Conservation (phyloP, 2,329 filamentous ascomycete genomes). For the Setomelanomma holmii region DNA sequence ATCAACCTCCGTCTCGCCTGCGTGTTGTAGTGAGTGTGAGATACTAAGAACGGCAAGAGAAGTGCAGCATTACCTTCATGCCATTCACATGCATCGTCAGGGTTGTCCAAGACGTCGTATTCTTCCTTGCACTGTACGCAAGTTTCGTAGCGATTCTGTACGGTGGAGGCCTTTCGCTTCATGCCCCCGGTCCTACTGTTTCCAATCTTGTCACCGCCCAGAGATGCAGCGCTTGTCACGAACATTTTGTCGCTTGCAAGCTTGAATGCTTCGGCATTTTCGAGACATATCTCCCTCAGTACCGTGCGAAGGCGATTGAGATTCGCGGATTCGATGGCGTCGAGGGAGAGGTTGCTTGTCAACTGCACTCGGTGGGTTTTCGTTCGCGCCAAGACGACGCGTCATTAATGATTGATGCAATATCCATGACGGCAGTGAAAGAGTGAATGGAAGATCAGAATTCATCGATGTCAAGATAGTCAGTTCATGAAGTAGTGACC, state of each 20-base stretch:
- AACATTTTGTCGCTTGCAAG: not conserved
- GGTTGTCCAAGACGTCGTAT: slow-evolving; percentile 22
- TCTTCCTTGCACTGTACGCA: slow-evolving; percentile 26
- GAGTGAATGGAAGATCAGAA: no score
- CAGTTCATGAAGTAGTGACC: not conserved
- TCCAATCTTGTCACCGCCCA: not conserved
- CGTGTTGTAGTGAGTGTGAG: not conserved
- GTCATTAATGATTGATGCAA: not conserved
- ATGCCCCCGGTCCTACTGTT: not conserved
- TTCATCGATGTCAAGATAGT: not conserved
- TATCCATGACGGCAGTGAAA: no score
- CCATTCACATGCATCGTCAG: slow-evolving; percentile 16
- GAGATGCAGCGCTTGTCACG: not conserved
- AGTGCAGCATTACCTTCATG: slow-evolving; percentile 18
- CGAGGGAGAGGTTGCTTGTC: not conserved
- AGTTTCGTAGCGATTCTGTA: slow-evolving; percentile 4
- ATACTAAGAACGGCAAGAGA: not conserved
- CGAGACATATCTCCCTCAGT: not conserved
- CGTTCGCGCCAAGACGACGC: not conserved
- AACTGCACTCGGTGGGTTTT: not conserved
- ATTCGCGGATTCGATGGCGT: not conserved
- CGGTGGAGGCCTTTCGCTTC: slow-evolving; percentile 1
- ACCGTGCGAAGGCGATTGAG: not conserved
- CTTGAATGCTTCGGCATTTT: not conserved
- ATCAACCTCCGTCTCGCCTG: not conserved